Evolutionary conservation across 306 rosid genomes (phyloP).

Genomic region (Luffa acutangula): DNA sequence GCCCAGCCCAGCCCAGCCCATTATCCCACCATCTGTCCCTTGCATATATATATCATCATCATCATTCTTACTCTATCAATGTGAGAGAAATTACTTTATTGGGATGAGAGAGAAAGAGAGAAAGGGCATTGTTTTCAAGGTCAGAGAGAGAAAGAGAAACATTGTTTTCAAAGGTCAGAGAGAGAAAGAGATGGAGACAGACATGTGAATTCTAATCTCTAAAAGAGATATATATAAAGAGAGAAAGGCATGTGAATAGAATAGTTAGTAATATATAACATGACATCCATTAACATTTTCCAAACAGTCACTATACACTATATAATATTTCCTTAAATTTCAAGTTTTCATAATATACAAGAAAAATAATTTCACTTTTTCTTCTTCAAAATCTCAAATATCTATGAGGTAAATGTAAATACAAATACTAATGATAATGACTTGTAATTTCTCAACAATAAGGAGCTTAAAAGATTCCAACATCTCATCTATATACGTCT

Average conservation of each 20-base stretch:
- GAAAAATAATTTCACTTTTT: background rate
- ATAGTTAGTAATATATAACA: background rate
- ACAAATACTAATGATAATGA: too few relatives aligned
- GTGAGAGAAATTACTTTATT: background rate
- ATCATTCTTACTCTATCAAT: background rate
- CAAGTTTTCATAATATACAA: background rate
- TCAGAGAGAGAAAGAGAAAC: background rate
- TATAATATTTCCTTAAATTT: background rate
- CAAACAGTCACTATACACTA: background rate
- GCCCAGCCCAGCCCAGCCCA: conserved; percentile 1
- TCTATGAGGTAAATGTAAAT: background rate
- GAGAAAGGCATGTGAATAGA: background rate
- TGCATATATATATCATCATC: background rate
- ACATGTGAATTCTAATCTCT: background rate
- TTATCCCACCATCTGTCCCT: background rate
- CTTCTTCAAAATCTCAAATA: background rate
- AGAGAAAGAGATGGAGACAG: background rate
- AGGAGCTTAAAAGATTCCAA: too few relatives aligned
- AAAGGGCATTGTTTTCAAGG: background rate
- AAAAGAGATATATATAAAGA: too few relatives aligned
- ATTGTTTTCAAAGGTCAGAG: background rate
- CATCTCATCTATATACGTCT: too few relatives aligned
- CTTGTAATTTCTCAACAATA: too few relatives aligned
- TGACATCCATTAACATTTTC: background rate
- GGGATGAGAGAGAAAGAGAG: background rate